Evolutionary conservation across 1,284 basidiomycete genomes (phyloP).

Genomic region (Tilletia caries): DNA sequence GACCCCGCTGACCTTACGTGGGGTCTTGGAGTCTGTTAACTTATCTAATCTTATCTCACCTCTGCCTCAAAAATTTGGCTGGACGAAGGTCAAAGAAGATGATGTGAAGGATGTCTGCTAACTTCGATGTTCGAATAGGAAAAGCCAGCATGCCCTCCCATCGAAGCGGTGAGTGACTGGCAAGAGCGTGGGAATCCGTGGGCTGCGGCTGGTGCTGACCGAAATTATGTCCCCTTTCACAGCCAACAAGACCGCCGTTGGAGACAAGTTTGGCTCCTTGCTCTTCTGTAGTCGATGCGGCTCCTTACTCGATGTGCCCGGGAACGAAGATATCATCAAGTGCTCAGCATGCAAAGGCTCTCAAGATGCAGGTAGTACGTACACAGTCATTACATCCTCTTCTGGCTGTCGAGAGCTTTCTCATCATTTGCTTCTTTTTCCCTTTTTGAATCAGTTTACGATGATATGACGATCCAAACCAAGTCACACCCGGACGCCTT

Average conservation of each 20-base stretch:
- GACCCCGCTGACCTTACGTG: no score
- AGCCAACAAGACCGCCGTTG: not conserved
- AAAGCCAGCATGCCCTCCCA: no score
- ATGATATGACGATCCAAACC: constrained; percentile 7
- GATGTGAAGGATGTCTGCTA: no score
- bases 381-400: not conserved
- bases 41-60: no score
- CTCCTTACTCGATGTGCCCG: constrained; percentile 78
- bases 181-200: no score
- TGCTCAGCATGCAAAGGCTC: constrained; percentile 84
- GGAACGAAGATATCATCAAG: constrained; percentile 69
- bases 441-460: not conserved
- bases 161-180: no score
- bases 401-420: not conserved
- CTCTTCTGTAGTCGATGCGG: constrained; percentile 92
- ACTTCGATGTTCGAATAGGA: no score
- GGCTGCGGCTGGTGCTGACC: no score
- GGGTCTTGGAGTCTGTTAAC: no score
- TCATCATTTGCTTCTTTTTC: no score
- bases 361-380: constrained; percentile 62
- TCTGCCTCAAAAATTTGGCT: no score
- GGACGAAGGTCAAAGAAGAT: no score
- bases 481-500: constrained; percentile 10
- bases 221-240: not conserved
- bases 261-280: constrained; percentile 69